Base-by-base conservation (phyloP, 1,284 basidiomycete genomes). In the Sporisorium reilianum region DNA sequence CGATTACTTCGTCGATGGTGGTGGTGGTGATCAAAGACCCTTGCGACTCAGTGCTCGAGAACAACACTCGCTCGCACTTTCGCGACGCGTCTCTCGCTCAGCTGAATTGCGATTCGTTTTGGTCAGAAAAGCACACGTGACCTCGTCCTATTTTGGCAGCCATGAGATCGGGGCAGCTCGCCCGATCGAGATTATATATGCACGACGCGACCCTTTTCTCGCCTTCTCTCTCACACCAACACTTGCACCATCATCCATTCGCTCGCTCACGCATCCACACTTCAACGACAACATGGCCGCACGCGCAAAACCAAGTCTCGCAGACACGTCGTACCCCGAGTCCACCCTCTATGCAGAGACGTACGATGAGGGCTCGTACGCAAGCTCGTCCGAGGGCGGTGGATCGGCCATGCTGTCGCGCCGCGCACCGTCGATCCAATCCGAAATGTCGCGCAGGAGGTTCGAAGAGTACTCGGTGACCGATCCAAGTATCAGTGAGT, bases 381-480 rank as follows among this genome's bases (percentile, higher is more conserved):
- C 71, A n/a, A 74, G 71, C 52, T 74, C 71, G 8, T 74, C 71
- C 34, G 71, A 74, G 30, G 71, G 71, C 10, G 71, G 71, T 9
- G 71, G 65, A 30, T 74, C 71, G 2, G 71, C 71, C 20, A 74
- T 74, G 71, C 71, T 74, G 9, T 74, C 71, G 1, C 65, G 71
- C 23, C 61, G 71, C 32, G 71, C 71, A 8, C 71, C 71, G 0
- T 74, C 71, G 14, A 64, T 70, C n/a, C 67, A 64, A 32, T 73
- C 70, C 0, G 53, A 49, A 9, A n/a, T 64, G 32, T 74, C 71
- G 9, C 51, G 71, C 23, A 56, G 71, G 42, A 57, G 65, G 20
- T 67, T 74, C 25, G 65, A 74, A 16, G 71, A 74, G 11, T 67
- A 68, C 41, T 61, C 71, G 16, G 51, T 74, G 32, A 68, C 71